phyloP scores from a whole-genome alignment of 2,329 filamentous ascomycete species.

The Colletotrichum liriopes region DNA sequence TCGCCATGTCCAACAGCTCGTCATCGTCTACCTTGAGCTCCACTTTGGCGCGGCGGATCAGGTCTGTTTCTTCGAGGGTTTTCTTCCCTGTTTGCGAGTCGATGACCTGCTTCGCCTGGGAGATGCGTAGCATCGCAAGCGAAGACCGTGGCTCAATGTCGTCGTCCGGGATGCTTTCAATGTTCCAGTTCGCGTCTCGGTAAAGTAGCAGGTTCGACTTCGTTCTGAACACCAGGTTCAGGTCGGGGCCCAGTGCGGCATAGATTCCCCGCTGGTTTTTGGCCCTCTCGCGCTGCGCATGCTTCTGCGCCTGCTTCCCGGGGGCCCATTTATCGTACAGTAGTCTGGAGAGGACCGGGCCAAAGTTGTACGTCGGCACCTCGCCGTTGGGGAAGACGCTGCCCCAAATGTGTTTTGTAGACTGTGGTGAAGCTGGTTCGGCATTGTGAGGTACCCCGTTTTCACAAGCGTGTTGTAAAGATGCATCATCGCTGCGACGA shows the following conservation, averaged over 20 bases:
- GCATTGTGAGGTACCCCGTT: constrained; percentile 55
- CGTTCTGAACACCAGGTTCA: constrained; percentile 52
- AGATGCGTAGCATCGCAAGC: constrained; percentile 49
- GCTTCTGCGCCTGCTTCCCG: constrained; percentile 2
- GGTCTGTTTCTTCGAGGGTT: constrained; percentile 46
- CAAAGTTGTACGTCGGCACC: constrained; percentile 13
- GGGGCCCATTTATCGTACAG: constrained; percentile 11
- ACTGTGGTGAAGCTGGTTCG: constrained; percentile 51
- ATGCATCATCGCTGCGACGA: constrained; percentile 59
- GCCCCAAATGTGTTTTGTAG: constrained; percentile 38
- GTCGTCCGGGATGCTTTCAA: constrained; percentile 54
- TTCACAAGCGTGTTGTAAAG: constrained; percentile 65
- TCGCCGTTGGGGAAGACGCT: constrained; percentile 8
- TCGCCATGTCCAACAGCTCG: neutral
- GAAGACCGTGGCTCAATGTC: constrained; percentile 48
- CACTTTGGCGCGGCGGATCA: constrained; percentile 10
- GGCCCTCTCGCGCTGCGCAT: neutral
- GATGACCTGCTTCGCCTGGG: constrained; percentile 46
- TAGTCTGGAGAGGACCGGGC: neutral
- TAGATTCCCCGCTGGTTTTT: neutral
- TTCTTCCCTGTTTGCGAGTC: constrained; percentile 50
- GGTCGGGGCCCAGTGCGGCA: neutral
- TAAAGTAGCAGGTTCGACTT: constrained; percentile 53
- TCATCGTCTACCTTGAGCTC: neutral
- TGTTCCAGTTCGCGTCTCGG: constrained; percentile 53